Base-by-base conservation (phyloP, 2,329 filamentous ascomycete genomes). In the Zasmidium cellare region DNA sequence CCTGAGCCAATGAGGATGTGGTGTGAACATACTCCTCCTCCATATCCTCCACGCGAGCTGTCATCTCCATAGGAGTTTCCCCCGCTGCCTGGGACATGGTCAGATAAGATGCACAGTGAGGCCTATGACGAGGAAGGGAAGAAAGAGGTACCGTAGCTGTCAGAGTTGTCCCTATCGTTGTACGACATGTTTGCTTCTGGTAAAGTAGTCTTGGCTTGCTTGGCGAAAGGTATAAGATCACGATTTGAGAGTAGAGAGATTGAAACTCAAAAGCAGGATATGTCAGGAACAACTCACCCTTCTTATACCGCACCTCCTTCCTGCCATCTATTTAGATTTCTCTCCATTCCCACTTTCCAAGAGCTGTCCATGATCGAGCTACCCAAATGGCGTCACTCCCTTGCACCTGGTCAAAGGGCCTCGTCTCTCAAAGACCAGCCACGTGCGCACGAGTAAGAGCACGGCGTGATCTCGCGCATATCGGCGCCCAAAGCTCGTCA, bases 101-200 rank as follows among this genome's bases (percentile, higher is more conserved):
- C 25, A 28, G 25, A 28, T 28, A 28, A 28, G 25, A 28, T 28
- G 25, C 25, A 28, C 25, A 28, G 25, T 11, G 25, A 28, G 11
- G 25, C 25, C 25, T 28, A 28, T 28, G 25, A 28, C 5, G 25
- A 28, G 25, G 25, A 28, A 28, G 25, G 25, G 25, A 28, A n/a
- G n/a, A n/a, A n/a, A 9, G 22, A 28, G 25, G 58, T 55, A 35
- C 46, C 58, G 22, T 53, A 49, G 31, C 52, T 56, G 45, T 53
- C 48, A 25, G 19, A 49, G 24, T 24, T 24, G 53, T 48, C 20
- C 12, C 18, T 20, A 46, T 50, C 28, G 19, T 48, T 44, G 46
- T 55, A 41, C 35, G 35, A 41, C 35, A 41, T 41, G 35, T 41
- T 31, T 41, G 35, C 35, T 41, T 41, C 28, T 31, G 7, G 7